Percentiles rank a stretch among this genome's conserved stretches.
These are phyloP conservation scores for Chrysanthemum seticuspe DNA, from an alignment of 129 eudicot genomes.

Conservation along the genomic window DNA sequence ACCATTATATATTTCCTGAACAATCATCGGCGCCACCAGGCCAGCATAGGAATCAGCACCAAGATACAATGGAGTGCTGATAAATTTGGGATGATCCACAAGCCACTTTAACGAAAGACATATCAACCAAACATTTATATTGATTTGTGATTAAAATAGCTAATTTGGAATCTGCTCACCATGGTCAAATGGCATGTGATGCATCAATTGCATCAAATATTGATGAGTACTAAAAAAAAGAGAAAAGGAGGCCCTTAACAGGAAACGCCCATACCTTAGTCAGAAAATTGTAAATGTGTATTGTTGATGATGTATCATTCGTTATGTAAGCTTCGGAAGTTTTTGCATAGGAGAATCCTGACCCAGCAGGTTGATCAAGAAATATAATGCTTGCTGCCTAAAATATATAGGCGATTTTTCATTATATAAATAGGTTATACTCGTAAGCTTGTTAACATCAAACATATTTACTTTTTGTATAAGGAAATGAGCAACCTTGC, in stretches of 20 bases:
- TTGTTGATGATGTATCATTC: constrained; percentile 22
- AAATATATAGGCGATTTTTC: background rate
- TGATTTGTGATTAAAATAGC: background rate
- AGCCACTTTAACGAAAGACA: constrained; percentile 21
- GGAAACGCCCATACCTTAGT: constrained; percentile 24
- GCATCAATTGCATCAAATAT: background rate
- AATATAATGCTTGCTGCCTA: constrained; percentile 37
- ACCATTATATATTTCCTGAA: constrained; percentile 23
- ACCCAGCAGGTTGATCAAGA: constrained; percentile 33
- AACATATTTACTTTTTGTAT: background rate
- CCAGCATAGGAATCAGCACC: constrained; percentile 21
- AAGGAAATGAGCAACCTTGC: background rate
- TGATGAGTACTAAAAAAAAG: background rate
- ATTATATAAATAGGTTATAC: no score
- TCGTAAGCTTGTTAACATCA: background rate
- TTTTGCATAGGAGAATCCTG: constrained; percentile 37
- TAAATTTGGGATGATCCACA: constrained; percentile 19
- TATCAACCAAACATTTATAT: constrained; percentile 6
- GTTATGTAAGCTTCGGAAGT: constrained; percentile 10
- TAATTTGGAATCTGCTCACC: background rate
- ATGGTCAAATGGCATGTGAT: background rate
- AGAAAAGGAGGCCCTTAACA: background rate
- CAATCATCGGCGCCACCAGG: constrained; percentile 4
- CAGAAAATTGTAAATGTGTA: constrained; percentile 23
- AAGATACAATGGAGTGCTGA: constrained; percentile 18